These are phyloP conservation scores for Ligustrum vulgare DNA, from an alignment of 257 asterid genomes.

Conservation along the genomic window DNA sequence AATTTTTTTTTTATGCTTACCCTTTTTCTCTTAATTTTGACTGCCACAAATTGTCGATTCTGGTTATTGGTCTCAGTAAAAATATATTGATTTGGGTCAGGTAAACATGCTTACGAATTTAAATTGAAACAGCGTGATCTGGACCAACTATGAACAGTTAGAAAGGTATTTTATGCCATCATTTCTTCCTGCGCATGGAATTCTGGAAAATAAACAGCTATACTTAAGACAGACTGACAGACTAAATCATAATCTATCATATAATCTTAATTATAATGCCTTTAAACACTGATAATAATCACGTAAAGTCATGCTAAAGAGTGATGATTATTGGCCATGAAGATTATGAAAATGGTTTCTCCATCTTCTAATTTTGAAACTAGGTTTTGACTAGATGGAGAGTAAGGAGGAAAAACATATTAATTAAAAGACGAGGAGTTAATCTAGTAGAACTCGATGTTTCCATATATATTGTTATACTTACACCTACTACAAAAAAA, in stretches of 20 bases:
- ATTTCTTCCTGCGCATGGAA: constrained; percentile 39
- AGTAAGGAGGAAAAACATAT: neutral
- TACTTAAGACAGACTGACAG: constrained; percentile 28
- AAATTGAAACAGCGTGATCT: constrained; percentile 21
- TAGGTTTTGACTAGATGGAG: neutral
- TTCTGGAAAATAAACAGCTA: constrained; percentile 26
- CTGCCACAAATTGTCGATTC: too few relatives aligned
- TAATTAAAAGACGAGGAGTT: neutral
- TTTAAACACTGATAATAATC: constrained; percentile 11
- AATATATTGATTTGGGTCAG: too few relatives aligned
- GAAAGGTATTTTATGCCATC: constrained; percentile 38
- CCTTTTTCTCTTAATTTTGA: too few relatives aligned
- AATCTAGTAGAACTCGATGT: neutral
- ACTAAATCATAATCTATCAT: constrained; percentile 32
- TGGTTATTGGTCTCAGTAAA: too few relatives aligned
- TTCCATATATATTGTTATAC: neutral
- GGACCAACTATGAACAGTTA: constrained; percentile 32
- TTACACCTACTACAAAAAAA: too few relatives aligned
- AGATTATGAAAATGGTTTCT: neutral
- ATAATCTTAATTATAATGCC: constrained; percentile 26
- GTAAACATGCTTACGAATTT: too few relatives aligned
- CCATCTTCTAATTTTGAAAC: neutral
- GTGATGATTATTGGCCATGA: neutral
- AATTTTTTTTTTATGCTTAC: too few relatives aligned
- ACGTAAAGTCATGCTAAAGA: constrained; percentile 19